These are phyloP conservation scores for Didymella arachidicola DNA, from an alignment of 2,329 filamentous ascomycete species.

Conservation along the genomic window DNA sequence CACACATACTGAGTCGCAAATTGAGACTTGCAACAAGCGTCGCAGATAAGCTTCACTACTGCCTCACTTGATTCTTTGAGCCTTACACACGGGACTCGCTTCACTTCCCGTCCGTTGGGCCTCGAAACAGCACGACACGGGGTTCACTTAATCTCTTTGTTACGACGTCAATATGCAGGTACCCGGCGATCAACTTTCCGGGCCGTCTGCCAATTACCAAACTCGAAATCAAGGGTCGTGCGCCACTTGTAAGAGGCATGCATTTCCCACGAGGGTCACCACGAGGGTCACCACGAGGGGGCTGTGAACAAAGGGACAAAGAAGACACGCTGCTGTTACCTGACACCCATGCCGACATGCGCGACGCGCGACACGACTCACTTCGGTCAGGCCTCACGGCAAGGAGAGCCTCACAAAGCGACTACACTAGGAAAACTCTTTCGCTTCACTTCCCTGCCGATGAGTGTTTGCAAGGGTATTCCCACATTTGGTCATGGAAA, in stretches of 20 bases:
- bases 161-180: slow-evolving; percentile 6
- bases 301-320: neutral
- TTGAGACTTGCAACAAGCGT: slow-evolving; percentile 8
- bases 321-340: neutral
- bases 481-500: neutral
- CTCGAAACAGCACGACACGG: neutral
- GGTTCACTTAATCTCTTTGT: neutral
- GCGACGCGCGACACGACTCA: neutral
- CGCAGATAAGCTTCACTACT: neutral
- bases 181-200: slow-evolving; percentile 2
- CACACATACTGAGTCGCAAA: slow-evolving; percentile 1
- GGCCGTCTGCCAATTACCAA: neutral
- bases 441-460: neutral
- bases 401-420: neutral
- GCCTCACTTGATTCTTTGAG: neutral
- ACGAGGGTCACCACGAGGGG: neutral
- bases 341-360: neutral
- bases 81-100: neutral
- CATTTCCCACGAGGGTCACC: slow-evolving; percentile 1
- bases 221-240: neutral
- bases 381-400: neutral
- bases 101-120: neutral
- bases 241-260: neutral
- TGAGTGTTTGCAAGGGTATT: neutral
- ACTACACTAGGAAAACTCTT: neutral